Evolutionary conservation across 208 protist genomes (phyloP).

Genomic region (Acanthamoeba culbertsoni): DNA sequence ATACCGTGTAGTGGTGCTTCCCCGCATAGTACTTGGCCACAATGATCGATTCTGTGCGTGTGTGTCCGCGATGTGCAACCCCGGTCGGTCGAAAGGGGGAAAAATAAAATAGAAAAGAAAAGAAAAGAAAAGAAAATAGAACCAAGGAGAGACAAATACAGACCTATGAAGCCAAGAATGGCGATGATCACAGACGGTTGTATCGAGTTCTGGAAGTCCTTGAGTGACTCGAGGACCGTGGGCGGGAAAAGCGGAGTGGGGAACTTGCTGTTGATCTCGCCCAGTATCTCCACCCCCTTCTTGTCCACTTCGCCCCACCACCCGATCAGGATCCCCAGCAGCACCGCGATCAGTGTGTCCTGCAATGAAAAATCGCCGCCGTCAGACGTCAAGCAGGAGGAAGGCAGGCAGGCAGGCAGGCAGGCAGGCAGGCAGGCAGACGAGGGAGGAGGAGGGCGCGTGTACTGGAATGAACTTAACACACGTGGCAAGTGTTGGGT

Average conservation of each 20-base stretch:
- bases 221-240: neutral
- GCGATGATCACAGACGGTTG: neutral
- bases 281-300: neutral
- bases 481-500: neutral
- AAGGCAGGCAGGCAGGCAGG: neutral
- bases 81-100: neutral
- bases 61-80: neutral
- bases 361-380: too few relatives aligned
- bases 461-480: constrained; percentile 5
- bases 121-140: too few relatives aligned
- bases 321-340: neutral
- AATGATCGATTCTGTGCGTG: constrained; percentile 17
- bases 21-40: constrained; percentile 33
- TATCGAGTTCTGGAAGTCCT: neutral
- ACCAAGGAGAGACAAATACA: too few relatives aligned
- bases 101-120: too few relatives aligned
- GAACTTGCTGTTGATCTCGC: constrained; percentile 10
- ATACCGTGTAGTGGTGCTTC: neutral
- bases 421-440: neutral
- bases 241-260: neutral
- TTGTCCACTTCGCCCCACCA: neutral
- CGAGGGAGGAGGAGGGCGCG: too few relatives aligned
- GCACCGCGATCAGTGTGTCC: neutral
- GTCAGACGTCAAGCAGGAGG: too few relatives aligned
- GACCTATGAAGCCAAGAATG: constrained; percentile 43